A percentile compares a stretch with the other conserved stretches of the same genome.
Evolutionary conservation across 257 asterid species (phyloP).

Genomic region (Paulownia fortunei): DNA sequence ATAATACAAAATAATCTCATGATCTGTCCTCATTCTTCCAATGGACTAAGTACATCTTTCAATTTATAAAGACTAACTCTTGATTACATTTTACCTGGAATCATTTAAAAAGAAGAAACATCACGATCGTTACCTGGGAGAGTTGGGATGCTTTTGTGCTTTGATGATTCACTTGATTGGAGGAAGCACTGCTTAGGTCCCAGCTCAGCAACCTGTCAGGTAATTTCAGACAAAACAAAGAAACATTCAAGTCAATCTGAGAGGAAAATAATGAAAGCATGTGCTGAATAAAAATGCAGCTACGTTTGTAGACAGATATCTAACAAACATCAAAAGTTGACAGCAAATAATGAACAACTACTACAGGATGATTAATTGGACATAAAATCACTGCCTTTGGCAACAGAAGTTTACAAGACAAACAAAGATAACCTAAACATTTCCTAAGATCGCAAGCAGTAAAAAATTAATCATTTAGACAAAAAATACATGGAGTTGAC

Average conservation of each 20-base stretch:
- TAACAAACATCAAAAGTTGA: not conserved
- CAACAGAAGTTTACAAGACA: no score
- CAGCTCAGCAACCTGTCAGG: slow-evolving; percentile 39
- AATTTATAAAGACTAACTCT: no score
- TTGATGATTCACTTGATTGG: slow-evolving; percentile 25
- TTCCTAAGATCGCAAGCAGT: no score
- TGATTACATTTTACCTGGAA: no score
- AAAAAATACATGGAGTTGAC: not conserved
- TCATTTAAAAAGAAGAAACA: not conserved
- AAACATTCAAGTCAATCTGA: not conserved
- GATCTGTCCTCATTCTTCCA: no score
- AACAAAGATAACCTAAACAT: no score
- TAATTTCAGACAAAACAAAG: slow-evolving; percentile 9
- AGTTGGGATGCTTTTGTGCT: slow-evolving; percentile 25
- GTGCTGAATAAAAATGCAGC: not conserved
- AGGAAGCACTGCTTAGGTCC: slow-evolving; percentile 27
- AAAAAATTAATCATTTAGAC: not conserved
- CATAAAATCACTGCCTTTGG: no score
- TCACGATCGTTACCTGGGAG: slow-evolving; percentile 26
- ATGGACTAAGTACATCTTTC: no score
- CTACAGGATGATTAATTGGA: not conserved
- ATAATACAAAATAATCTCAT: not conserved
- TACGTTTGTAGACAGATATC: not conserved
- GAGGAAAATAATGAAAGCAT: not conserved
- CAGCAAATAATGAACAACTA: not conserved